Percentiles rank a stretch among this genome's conserved stretches.
These are phyloP conservation scores for Hypsizygus ulmarius DNA, from an alignment of 1,284 basidiomycete genomes.

Conservation along the genomic window DNA sequence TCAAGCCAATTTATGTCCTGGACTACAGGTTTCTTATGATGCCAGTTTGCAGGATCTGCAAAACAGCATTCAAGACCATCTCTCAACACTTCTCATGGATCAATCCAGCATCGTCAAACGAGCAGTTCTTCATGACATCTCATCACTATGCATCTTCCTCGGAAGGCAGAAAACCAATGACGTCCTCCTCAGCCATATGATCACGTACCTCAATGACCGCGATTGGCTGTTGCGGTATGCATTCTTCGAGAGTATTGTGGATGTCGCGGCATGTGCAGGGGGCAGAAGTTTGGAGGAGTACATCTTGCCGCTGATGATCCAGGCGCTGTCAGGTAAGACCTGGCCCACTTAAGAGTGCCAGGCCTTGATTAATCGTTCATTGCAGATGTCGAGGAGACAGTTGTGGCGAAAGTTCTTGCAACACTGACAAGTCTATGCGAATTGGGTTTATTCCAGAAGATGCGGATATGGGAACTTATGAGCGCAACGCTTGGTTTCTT, in stretches of 20 bases:
- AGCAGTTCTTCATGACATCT: constrained; percentile 77
- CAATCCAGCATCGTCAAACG: constrained; percentile 75
- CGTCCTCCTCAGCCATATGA: constrained; percentile 94
- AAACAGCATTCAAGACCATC: constrained; percentile 82
- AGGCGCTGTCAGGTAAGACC: constrained; percentile 81
- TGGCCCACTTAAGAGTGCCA: constrained; percentile 19
- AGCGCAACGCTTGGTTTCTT: constrained; percentile 84
- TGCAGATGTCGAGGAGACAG: constrained; percentile 90
- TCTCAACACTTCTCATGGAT: constrained; percentile 76
- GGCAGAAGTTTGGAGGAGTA: constrained; percentile 84
- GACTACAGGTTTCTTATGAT: constrained; percentile 80
- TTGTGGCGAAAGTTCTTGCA: constrained; percentile 84
- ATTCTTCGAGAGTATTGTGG: constrained; percentile 95
- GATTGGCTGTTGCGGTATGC: constrained; percentile 90
- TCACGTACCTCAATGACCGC: constrained; percentile 95
- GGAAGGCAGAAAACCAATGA: constrained; percentile 93
- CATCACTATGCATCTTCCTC: constrained; percentile 89
- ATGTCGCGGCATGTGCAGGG: constrained; percentile 91
- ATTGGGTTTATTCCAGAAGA: constrained; percentile 84
- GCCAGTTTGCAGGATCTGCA: constrained; percentile 84
- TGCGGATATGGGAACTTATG: constrained; percentile 94
- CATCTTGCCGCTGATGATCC: constrained; percentile 92
- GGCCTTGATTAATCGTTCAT: constrained; percentile 5
- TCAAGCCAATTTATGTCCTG: constrained; percentile 13
- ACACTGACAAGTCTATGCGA: constrained; percentile 86